phyloP scores from a whole-genome alignment of 345 rosid species.

The Hypericum perforatum region DNA sequence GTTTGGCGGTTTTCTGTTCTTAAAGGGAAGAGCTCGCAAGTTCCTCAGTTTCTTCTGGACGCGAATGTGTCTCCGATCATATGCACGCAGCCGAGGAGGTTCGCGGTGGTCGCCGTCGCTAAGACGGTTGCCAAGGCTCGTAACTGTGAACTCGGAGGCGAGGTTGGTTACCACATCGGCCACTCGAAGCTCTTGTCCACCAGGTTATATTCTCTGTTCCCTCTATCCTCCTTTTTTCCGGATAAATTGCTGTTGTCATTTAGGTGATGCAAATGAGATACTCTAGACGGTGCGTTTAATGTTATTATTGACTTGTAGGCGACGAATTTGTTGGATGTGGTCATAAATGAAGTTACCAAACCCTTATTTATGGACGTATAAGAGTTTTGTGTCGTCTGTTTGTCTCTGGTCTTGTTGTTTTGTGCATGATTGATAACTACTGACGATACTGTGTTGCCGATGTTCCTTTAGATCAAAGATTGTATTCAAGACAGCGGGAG shows the following conservation, averaged over 20 bases:
- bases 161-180: conserved; percentile 93
- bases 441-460: background rate
- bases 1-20: background rate
- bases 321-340: no score
- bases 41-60: conserved; percentile 82
- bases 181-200: conserved; percentile 58
- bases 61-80: conserved; percentile 60
- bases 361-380: conserved; percentile 1
- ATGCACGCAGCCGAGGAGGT: conserved; percentile 90
- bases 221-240: background rate
- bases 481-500: conserved; percentile 94
- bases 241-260: no score
- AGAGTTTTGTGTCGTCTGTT: background rate
- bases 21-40: conserved; percentile 93
- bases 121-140: conserved; percentile 89
- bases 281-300: no score
- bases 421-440: background rate
- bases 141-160: conserved; percentile 65
- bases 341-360: background rate
- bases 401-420: background rate
- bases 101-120: conserved; percentile 94
- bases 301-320: no score
- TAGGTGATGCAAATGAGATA: no score
- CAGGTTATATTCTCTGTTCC: conserved; percentile 28
- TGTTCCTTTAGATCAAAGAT: conserved; percentile 54